Evolutionary conservation across 805 yeast genomes (phyloP), one percentile per base, ranked within the genome.

Genomic region (Candida nonsorbophila): DNA sequence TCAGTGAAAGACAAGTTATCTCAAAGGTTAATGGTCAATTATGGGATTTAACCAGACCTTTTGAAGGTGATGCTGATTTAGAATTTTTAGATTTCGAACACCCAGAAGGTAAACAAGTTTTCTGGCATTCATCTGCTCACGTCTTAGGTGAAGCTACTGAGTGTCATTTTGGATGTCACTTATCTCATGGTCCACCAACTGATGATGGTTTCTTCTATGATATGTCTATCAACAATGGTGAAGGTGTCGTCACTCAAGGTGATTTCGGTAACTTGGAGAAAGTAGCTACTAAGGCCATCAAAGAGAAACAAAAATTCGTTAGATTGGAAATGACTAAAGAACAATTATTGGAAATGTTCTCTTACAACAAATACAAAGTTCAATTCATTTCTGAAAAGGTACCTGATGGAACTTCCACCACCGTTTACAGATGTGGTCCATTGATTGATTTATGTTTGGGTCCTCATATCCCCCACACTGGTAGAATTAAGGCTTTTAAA

Each of bases 41-140:
- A 46, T 92, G 98, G 97, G 98, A 92, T 65, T 69, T 92, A 49
- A 88, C 81, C 41, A 82, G 98, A 64, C 97, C 97, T 15, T 68
- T 92, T 29, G 98, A 92, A 62, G 62, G 58, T 8, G 82, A 74
- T 37, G 68, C 74, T 36, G 55, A 64, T 15, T 67, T 92, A 40
- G 92, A 86, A 55, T 80, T 87, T 49, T 74, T 86, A 53, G 97
- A 88, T 54, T 92, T 92, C 49, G 94, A 86, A 22, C 71, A 85
- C 37, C 84, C 84, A n/a, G 97, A 88, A 51, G 98, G 97, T 60
- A 85, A 81, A 56, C 77, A 79, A 42, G 97, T 90, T 20, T 92
- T 92, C 66, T 92, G 98, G 98, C 98, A 92, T 60, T 92, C 98
- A 3, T 83, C 95, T 43, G 98, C 98, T 30, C 98, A 92, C 63